Conservation (phyloP, 2,329 filamentous ascomycete species). For the Apiospora hydei region DNA sequence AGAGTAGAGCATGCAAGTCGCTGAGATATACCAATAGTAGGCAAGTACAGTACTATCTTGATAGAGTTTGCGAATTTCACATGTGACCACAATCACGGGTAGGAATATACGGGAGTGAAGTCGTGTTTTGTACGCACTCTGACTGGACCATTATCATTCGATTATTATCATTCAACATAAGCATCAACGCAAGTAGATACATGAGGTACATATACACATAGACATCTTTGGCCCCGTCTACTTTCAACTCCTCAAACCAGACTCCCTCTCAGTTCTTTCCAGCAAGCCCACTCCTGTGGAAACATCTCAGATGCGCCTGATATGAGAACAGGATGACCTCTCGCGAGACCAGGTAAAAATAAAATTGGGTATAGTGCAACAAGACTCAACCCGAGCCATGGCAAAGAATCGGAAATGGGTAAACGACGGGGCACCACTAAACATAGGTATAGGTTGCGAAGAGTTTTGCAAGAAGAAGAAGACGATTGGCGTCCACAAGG, state of each 20-base stretch:
- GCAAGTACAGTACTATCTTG: neutral
- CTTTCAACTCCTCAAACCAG: conserved; percentile 10
- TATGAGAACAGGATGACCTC: conserved; percentile 4
- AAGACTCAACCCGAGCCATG: conserved; percentile 19
- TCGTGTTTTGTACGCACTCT: neutral
- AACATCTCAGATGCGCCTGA: conserved; percentile 20
- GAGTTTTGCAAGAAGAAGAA: neutral
- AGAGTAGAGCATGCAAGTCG: neutral
- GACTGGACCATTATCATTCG: neutral
- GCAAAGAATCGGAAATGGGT: conserved; percentile 19
- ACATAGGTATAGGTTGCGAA: neutral
- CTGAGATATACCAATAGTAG: neutral
- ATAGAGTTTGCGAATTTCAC: neutral
- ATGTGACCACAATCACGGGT: neutral
- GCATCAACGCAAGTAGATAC: conserved; percentile 21
- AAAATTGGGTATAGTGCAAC: conserved; percentile 15
- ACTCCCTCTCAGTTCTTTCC: conserved; percentile 5
- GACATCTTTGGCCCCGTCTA: conserved; percentile 16
- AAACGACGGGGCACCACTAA: conserved; percentile 4
- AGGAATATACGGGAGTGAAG: neutral
- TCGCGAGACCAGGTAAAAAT: conserved; percentile 7
- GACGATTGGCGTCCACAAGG: neutral
- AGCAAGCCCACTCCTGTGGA: conserved; percentile 18
- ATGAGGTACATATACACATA: conserved; percentile 18
- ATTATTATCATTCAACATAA: conserved; percentile 20